phyloP scores from a whole-genome alignment of 768 basidiomycete species.

The Trametes meyenii region DNA sequence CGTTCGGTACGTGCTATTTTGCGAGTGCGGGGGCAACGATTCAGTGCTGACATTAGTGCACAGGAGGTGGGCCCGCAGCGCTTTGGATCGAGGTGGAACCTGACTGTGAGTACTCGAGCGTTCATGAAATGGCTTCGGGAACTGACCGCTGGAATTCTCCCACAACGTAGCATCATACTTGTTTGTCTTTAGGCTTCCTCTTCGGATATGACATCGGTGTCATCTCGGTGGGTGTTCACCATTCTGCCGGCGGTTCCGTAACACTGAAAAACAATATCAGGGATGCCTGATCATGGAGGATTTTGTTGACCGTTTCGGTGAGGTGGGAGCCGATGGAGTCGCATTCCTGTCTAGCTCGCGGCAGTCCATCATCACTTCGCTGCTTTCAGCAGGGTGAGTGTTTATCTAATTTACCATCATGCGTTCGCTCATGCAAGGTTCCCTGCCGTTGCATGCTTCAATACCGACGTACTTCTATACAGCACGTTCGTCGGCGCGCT shows the following conservation, averaged over 20 bases:
- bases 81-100: neutral
- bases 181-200: conserved; percentile 50
- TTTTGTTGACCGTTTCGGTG: conserved; percentile 71
- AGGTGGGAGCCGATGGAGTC: conserved; percentile 48
- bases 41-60: neutral
- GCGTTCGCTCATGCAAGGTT: neutral
- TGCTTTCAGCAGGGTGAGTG: conserved; percentile 71
- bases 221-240: conserved; percentile 54
- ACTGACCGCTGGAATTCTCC: neutral
- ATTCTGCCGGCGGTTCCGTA: neutral
- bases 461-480: conserved; percentile 38
- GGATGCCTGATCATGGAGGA: conserved; percentile 83
- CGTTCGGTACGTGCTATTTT: conserved; percentile 57
- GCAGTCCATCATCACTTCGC: conserved; percentile 78
- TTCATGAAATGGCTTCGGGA: neutral
- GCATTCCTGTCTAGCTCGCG: conserved; percentile 59
- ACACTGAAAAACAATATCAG: conserved; percentile 34
- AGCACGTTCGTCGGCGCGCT: conserved; percentile 52
- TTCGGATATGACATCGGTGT: conserved; percentile 82
- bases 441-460: conserved; percentile 46
- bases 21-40: neutral
- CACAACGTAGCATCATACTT: neutral
- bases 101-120: conserved; percentile 1
- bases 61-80: conserved; percentile 22
- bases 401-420: neutral